Base-by-base conservation (phyloP, 306 rosid species). In the Ormosia emarginata region DNA sequence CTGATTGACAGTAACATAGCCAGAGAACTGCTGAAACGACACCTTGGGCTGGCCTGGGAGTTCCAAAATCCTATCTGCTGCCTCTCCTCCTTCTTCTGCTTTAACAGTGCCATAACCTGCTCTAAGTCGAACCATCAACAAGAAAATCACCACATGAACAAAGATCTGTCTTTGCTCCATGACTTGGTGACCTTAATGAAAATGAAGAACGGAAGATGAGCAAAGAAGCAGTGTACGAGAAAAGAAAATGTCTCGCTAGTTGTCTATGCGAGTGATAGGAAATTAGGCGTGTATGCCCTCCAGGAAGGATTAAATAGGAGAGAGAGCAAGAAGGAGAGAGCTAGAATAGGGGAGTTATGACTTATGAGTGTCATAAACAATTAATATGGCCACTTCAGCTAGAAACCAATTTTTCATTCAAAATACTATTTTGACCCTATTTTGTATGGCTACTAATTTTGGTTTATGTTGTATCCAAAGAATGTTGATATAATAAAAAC, bases 21-120 rank as follows among this genome's bases (percentile, higher is more conserved):
- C 99, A 14, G 99, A 93, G 84, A 89, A 95, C 47, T 95, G 99
- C 14, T 84, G 88, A 82, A 95, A 95, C 1, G 84, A 76, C 32
- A 95, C 98, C 64, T 82, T 85, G 3, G 99, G 99, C 7, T 95
- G 99, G 4, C 99, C 99, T 1, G 99, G 99, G 6, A 95, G 99
- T 36, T 64, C 65, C 14, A 71, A 71, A 68, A 95, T 93, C 89
- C 98, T 88, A 74, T 95, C 97, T 8, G 67, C 86, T 34, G 63
- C 91, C 64, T 87, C 97, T 18, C 59, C 92, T 67, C n/a, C 90
- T 50, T 3, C 83, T 11, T 32, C 83, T 13, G 15, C 62, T 66
- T 18, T 50, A 11, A 36, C 67, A 8, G 5, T 30, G 34, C 68
- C 75, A 81, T 34, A 18, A 17, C 34, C 72, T 29, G 67, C 59